A percentile compares a stretch with the other conserved stretches of the same genome.
Evolutionary conservation across 2,329 filamentous ascomycete species (phyloP).

Genomic region (Fusarium tanahbumbuense): DNA sequence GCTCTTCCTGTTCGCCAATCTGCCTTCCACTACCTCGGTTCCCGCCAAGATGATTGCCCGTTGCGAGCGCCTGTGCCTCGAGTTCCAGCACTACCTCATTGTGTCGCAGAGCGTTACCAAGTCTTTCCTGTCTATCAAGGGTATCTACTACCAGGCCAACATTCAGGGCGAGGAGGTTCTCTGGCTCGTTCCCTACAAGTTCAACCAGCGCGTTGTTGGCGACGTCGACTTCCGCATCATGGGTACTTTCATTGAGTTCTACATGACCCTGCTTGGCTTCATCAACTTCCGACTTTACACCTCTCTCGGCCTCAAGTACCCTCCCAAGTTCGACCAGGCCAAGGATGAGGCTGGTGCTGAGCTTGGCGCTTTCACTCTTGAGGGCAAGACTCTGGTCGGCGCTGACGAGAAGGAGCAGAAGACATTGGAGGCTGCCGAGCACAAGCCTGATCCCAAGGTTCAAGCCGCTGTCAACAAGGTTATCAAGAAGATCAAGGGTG

Average conservation of each 20-base stretch:
- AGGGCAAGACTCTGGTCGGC: conserved; percentile 74
- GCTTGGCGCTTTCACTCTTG: conserved; percentile 89
- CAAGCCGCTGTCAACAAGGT: conserved; percentile 77
- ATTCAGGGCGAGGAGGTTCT: conserved; percentile 97
- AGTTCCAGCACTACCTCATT: conserved; percentile 99
- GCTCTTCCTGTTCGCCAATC: conserved; percentile 96
- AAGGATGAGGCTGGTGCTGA: conserved; percentile 93
- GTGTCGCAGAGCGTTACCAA: conserved; percentile 90
- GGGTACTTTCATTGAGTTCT: conserved; percentile 99
- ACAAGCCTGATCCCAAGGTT: conserved; percentile 69
- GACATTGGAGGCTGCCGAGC: conserved; percentile 59
- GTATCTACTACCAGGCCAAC: conserved; percentile 98
- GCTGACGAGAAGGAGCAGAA: conserved; percentile 60
- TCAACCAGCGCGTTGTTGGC: conserved; percentile 92
- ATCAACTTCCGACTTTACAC: conserved; percentile 97
- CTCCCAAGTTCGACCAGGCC: conserved; percentile 88
- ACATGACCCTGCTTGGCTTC: conserved; percentile 94
- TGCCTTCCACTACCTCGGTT: conserved; percentile 89
- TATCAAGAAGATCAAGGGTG: conserved; percentile 73
- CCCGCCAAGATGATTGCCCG: conserved; percentile 95
- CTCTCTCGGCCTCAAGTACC: conserved; percentile 90
- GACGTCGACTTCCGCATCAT: conserved; percentile 99
- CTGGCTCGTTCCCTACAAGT: conserved; percentile 97
- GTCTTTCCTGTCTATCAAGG: conserved; percentile 98
- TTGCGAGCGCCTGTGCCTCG: conserved; percentile 91